Percentiles rank a stretch among this genome's conserved stretches.
These are phyloP conservation scores for Solanum etuberosum DNA, from an alignment of 257 asterid species.

Conservation along the genomic window DNA sequence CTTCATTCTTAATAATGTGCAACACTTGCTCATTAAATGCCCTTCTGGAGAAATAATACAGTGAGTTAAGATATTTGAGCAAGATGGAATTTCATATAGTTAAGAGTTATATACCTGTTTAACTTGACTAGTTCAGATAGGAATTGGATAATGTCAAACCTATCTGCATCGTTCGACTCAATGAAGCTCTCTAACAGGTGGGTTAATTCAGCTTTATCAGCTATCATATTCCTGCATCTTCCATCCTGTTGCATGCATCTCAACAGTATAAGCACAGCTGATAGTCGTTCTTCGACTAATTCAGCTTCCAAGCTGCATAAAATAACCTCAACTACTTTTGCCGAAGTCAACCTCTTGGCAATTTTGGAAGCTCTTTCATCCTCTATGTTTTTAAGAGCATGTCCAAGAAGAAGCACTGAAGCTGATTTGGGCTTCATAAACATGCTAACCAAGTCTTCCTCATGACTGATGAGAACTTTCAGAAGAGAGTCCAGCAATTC, in stretches of 20 bases:
- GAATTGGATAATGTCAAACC: constrained; percentile 54
- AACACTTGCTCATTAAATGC: constrained; percentile 47
- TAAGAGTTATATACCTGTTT: constrained; percentile 36
- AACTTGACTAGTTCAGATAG: constrained; percentile 56
- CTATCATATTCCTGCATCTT: constrained; percentile 52
- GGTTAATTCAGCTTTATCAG: constrained; percentile 43
- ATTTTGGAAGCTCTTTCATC: constrained; percentile 20
- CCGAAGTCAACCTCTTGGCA: constrained; percentile 22
- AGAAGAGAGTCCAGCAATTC: constrained; percentile 40
- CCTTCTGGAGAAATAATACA: constrained; percentile 37
- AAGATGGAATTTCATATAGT: background rate
- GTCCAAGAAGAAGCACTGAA: constrained; percentile 37
- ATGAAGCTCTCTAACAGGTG: constrained; percentile 38
- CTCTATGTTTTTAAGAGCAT: constrained; percentile 26
- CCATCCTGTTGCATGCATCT: constrained; percentile 74
- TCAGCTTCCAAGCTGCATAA: constrained; percentile 37
- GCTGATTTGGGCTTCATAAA: constrained; percentile 46
- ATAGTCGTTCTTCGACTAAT: constrained; percentile 37
- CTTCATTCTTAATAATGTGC: constrained; percentile 61
- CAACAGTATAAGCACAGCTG: constrained; percentile 45
- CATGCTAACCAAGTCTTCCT: constrained; percentile 18
- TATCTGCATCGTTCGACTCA: constrained; percentile 32
- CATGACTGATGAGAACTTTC: constrained; percentile 16
- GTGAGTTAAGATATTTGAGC: background rate
- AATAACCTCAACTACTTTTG: constrained; percentile 22